Evolutionary conservation across 75 land plant genomes (phyloP).

Genomic region (Sequoia sempervirens): DNA sequence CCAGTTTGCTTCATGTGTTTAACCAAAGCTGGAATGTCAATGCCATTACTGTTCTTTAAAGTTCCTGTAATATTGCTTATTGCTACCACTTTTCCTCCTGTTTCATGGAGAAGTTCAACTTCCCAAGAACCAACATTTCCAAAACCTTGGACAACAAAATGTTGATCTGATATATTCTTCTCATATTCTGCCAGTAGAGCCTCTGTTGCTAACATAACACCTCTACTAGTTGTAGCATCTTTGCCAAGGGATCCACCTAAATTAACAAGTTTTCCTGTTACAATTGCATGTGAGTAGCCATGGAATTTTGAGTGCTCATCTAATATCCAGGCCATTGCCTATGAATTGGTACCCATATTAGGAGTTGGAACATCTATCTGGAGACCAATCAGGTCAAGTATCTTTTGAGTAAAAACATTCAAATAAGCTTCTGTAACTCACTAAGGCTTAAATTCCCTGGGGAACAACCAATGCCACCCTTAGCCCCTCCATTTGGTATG

Average conservation of each 20-base stretch:
- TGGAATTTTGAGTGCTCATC: constrained; percentile 90
- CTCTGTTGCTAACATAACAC: constrained; percentile 85
- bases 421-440: too few relatives aligned
- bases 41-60: constrained; percentile 51
- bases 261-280: constrained; percentile 83
- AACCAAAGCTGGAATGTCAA: constrained; percentile 54
- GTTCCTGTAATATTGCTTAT: constrained; percentile 71
- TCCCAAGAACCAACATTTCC: constrained; percentile 90
- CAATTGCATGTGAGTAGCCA: constrained; percentile 79
- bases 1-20: constrained; percentile 43
- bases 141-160: constrained; percentile 87
- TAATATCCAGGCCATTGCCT: constrained; percentile 94
- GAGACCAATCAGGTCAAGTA: too few relatives aligned
- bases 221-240: constrained; percentile 95
- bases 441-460: too few relatives aligned
- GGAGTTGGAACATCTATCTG: too few relatives aligned
- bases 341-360: constrained; percentile 84
- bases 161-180: constrained; percentile 53
- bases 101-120: constrained; percentile 58
- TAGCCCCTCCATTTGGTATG: constrained; percentile 86
- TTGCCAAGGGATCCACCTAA: constrained; percentile 95
- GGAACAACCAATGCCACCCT: constrained; percentile 77
- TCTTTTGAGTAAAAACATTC: too few relatives aligned
- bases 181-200: constrained; percentile 81
- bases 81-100: constrained; percentile 66